Base-by-base conservation (phyloP, 139 green algal genomes). In the Chlamydomonas schloesseri region DNA sequence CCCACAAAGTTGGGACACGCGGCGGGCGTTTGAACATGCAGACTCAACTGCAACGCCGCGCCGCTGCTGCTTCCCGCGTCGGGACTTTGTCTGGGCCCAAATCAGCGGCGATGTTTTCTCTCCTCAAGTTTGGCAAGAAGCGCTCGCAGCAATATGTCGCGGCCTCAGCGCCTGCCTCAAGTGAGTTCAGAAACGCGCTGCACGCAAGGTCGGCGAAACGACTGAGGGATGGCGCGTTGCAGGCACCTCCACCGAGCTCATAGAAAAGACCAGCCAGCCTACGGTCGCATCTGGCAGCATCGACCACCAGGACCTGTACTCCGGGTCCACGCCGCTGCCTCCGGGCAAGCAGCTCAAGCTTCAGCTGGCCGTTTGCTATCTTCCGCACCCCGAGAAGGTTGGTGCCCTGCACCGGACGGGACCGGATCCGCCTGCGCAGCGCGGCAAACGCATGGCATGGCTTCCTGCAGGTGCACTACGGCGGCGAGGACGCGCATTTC, bases 401-500 rank as follows among this genome's bases (percentile, higher is more conserved):
- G 37, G 86, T 10, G 20, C 24, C 47, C 1, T 9, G 15, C 33
- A 29, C 1, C 9, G 29, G 21, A 1, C 23, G 2, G 17, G 10
- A 18, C 1, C 0, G 14, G 1, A 21, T 8, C 8, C 34, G 28
- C 31, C 14, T 28, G 2, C 47, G 15, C 28, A 70, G 28, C 4
- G 13, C 53, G 33, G 33, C 4, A 0, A 29, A 57, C 20, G 31
- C 42, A 18, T 74, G 50, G 42, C 5, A 5, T 60, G 47, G 55
- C 21, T 33, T 36, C 34, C 5, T 68, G 53, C 87, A 95, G 93
- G 88, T 89, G 0, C 86, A 90, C 11, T 96, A 95, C 73, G 96
- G 96, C 14, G 96, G 96, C 3, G 96, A 99, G 75, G 96, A 99
- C 81, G 94, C 96, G 10, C 93, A 94, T 81, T 98, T 98, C 80